Evolutionary conservation across 2,329 filamentous ascomycete genomes (phyloP).

Genomic region (Chaetomium olivaceum): DNA sequence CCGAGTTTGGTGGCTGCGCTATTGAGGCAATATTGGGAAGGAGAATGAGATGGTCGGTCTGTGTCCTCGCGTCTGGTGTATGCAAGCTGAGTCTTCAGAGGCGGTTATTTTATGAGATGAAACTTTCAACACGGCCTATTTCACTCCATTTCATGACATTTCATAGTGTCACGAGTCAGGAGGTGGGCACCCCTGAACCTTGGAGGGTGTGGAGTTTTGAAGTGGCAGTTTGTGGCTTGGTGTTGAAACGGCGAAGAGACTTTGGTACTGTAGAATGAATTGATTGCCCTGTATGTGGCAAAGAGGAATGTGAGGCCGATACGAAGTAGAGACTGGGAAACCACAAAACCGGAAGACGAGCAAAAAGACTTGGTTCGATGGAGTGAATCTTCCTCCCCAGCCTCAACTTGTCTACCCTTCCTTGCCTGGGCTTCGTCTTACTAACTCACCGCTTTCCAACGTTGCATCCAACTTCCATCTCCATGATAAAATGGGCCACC

Average conservation of each 20-base stretch:
- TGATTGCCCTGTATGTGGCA: neutral
- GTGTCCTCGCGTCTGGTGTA: neutral
- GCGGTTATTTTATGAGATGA: neutral
- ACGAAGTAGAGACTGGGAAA: neutral
- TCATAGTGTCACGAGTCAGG: neutral
- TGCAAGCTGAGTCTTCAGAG: neutral
- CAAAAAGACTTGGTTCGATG: neutral
- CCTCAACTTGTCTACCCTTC: neutral
- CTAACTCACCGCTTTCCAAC: slow-evolving; percentile 4
- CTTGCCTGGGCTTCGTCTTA: neutral
- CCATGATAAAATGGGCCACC: neutral
- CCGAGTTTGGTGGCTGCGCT: neutral
- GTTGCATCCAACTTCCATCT: neutral
- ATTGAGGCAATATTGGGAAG: neutral
- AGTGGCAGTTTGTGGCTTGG: neutral
- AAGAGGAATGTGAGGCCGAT: neutral
- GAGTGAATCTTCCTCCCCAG: neutral
- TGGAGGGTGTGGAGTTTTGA: neutral
- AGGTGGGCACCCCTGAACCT: neutral
- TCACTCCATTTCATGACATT: neutral
- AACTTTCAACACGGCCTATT: neutral
- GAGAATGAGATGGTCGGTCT: neutral
- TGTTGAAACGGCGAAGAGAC: neutral
- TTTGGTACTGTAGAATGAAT: no score
- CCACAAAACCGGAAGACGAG: neutral